Conservation (phyloP, 1,284 basidiomycete genomes). For the Chalciporus sp. region DNA sequence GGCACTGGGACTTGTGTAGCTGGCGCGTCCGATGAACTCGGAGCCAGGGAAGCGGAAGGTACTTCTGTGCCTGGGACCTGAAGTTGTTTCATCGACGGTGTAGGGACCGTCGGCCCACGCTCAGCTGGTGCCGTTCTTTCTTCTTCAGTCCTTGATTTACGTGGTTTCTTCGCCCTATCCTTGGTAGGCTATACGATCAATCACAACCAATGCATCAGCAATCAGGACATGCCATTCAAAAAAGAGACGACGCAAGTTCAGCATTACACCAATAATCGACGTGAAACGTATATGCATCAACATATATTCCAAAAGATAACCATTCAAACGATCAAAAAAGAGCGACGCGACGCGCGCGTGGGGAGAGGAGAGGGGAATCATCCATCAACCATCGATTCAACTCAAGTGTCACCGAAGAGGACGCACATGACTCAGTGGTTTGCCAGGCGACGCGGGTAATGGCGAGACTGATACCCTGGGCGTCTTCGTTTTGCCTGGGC, state of each 20-base stretch:
- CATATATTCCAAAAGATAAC: conserved; percentile 16
- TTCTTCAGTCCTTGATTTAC: conserved; percentile 44
- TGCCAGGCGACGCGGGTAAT: conserved; percentile 49
- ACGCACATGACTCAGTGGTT: conserved; percentile 83
- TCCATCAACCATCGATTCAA: conserved; percentile 37
- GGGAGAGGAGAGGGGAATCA: neutral
- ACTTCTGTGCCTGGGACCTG: neutral
- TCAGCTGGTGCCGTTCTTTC: neutral
- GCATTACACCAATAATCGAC: conserved; percentile 37
- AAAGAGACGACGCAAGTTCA: conserved; percentile 16
- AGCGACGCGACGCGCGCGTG: neutral
- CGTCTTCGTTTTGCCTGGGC: conserved; percentile 21
- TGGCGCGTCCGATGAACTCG: conserved; percentile 4
- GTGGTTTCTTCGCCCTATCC: conserved; percentile 64
- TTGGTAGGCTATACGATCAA: conserved; percentile 62
- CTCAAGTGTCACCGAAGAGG: conserved; percentile 61
- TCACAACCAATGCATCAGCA: conserved; percentile 31
- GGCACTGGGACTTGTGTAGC: neutral
- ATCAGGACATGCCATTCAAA: conserved; percentile 33
- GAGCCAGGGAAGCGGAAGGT: conserved; percentile 3
- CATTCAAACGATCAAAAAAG: conserved; percentile 29
- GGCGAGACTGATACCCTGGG: conserved; percentile 33
- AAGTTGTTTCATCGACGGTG: neutral
- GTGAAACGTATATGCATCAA: conserved; percentile 33
- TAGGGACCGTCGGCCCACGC: neutral